Conservation (phyloP, 345 rosid species). For the Bruguiera sexangula region DNA sequence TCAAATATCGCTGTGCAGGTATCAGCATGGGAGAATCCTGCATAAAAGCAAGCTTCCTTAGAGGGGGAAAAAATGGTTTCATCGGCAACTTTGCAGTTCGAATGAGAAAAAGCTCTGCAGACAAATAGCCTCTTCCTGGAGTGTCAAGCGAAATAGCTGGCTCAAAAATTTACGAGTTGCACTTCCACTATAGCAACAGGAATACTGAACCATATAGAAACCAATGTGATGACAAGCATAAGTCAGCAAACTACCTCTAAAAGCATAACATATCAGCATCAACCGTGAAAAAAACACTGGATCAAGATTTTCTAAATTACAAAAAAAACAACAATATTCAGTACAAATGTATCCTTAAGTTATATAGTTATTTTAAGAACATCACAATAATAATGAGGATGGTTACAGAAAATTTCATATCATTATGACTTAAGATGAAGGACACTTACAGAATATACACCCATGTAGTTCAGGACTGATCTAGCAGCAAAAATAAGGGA, state of each 20-base stretch:
- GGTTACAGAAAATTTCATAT: background rate
- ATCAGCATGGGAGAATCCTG: constrained; percentile 32
- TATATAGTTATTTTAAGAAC: no score
- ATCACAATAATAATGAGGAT: no score
- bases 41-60: background rate
- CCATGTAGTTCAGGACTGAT: constrained; percentile 25
- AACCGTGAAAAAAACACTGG: no score
- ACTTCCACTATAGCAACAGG: background rate
- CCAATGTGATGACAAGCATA: background rate
- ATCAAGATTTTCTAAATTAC: no score
- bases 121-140: background rate
- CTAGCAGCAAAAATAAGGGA: constrained; percentile 19
- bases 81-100: background rate
- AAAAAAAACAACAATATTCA: no score
- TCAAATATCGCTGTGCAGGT: constrained; percentile 29
- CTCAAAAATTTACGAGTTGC: background rate
- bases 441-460: constrained; percentile 23
- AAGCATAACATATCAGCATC: background rate
- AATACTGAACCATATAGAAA: background rate
- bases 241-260: no score
- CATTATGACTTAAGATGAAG: background rate
- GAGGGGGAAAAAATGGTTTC: background rate
- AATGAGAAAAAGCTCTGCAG: background rate
- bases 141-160: background rate
- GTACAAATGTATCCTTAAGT: no score